Conservation (phyloP, 345 rosid genomes). For the Eucalyptus pauciflora region DNA sequence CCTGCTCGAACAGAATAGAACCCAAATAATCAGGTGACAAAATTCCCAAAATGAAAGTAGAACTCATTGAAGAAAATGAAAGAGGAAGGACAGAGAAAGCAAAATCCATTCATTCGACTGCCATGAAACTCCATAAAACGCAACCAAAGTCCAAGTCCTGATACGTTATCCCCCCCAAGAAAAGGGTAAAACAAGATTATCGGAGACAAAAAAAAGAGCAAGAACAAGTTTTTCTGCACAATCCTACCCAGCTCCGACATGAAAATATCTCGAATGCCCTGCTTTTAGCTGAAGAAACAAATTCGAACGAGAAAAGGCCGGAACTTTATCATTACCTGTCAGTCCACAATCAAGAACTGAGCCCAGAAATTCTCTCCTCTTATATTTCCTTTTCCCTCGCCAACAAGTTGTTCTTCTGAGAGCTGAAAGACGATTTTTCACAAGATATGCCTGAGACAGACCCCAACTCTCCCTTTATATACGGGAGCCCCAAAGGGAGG, state of each 20-base stretch:
- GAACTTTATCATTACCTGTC: background rate
- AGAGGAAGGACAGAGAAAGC: background rate
- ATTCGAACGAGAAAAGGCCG: background rate
- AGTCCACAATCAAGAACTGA: background rate
- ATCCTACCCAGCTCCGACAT: background rate
- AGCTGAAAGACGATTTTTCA: background rate
- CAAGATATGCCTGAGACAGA: background rate
- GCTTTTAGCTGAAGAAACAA: background rate
- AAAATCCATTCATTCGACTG: background rate
- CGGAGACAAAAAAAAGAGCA: background rate
- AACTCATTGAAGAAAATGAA: background rate
- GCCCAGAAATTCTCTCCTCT: background rate
- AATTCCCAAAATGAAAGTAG: background rate
- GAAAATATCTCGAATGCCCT: background rate
- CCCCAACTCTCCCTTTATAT: background rate
- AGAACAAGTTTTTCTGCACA: background rate
- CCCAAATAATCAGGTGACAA: background rate
- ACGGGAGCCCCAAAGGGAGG: background rate
- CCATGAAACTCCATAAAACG: background rate
- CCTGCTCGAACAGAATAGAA: background rate
- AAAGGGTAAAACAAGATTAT: background rate
- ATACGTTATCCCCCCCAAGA: background rate
- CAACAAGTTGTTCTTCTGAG: background rate
- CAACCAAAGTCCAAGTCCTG: background rate
- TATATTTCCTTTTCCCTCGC: background rate